Percentiles rank a stretch among this genome's conserved stretches.
Evolutionary conservation across 225 moss, liverwort and hornwort genomes (phyloP).

Genomic region (Polytrichum formosum): DNA sequence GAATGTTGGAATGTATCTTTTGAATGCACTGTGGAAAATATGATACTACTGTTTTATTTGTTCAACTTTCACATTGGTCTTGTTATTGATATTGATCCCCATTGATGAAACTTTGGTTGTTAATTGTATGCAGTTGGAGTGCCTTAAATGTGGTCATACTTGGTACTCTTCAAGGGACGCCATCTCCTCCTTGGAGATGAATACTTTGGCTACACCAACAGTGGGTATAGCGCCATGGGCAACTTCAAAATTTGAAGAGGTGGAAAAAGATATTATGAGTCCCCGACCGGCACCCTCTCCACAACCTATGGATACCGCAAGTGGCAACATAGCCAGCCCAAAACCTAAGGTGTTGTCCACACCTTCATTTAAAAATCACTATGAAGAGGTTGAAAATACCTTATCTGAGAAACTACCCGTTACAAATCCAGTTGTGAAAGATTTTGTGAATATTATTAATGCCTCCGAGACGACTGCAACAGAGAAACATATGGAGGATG

Average conservation of each 20-base stretch:
- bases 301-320: not conserved
- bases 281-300: constrained; percentile 1
- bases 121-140: constrained; percentile 39
- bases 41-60: too few relatives aligned
- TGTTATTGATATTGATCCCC: not conserved
- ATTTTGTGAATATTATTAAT: not conserved
- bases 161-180: constrained; percentile 63
- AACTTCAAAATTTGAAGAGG: constrained; percentile 62
- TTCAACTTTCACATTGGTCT: too few relatives aligned
- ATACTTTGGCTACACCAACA: constrained; percentile 22
- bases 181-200: constrained; percentile 34
- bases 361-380: not conserved
- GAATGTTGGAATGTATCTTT: not conserved
- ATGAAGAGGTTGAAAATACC: constrained; percentile 10
- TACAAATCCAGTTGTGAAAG: constrained; percentile 6
- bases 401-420: constrained; percentile 5
- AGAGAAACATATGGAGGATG: too few relatives aligned
- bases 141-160: constrained; percentile 57
- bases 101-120: not conserved
- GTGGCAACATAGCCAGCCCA: not conserved
- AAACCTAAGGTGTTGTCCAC: not conserved
- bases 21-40: too few relatives aligned
- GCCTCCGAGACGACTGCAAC: too few relatives aligned
- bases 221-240: constrained; percentile 68
- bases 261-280: constrained; percentile 50